Evolutionary conservation across 2,329 filamentous ascomycete genomes (phyloP), one percentile per base, ranked within the genome.

Genomic region (Dothideomycetes sp.): DNA sequence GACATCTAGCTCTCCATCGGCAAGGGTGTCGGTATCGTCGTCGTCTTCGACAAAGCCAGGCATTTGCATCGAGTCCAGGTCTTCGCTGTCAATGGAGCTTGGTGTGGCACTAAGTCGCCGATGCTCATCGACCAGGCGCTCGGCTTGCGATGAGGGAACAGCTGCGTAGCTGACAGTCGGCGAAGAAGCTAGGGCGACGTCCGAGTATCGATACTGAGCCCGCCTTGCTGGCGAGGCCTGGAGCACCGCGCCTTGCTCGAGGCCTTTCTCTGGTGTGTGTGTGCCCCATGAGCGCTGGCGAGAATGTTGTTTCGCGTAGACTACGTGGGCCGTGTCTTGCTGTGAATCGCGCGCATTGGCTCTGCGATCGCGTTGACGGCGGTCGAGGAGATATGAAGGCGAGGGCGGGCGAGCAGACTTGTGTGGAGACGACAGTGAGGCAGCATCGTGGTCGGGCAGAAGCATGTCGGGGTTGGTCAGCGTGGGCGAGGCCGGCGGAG

Each of bases 381-480:
- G 40, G 14, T 40, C 41, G 16, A 38, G 17, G 19, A 47, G 35
- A 29, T 47, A 45, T 12, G 42, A 45, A 9, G 42, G 44, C n/a
- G 46, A 47, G n/a, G 46, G 44, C 19, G 46, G 46, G 12, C 40
- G 42, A 29, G 44, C 38, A 16, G 37, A 30, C 10, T 41, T 35
- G 19, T 42, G 42, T 31, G 49, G 48, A 14, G 51, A 51, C 11
- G 50, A 52, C 10, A 40, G 40, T 4, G 46, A 22, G 33, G 41
- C 31, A 16, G 43, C 35, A 12, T 39, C 35, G 17, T 31, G 35
- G 29, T 82, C 79, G 45, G 88, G 88, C 38, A 95, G 67, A 52
- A 95, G 94, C 85, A 94, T 88, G 59, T 94, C 88, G 38, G 87
- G 86, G 60, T 94, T 93, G 41, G 86, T 93, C 53, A 95, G 68